Evolutionary conservation across 768 basidiomycete genomes (phyloP), one percentile per base, ranked within the genome.

Genomic region (Hericium erinaceus): DNA sequence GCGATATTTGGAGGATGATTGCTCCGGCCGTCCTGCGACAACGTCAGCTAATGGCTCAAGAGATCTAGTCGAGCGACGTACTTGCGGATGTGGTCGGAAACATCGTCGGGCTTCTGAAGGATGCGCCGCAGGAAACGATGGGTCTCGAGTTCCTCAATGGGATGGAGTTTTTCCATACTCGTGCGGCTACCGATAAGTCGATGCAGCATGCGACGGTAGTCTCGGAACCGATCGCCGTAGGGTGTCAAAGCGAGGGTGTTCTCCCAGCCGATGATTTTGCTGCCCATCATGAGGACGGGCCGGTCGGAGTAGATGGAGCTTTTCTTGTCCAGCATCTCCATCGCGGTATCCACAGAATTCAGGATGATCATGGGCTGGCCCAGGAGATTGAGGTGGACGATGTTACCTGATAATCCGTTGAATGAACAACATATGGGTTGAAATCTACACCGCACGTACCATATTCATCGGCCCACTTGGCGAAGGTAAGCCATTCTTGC

Each of bases 321-420:
- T 57, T 58, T 57, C 57, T 61, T 61, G 55, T 61, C 62, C 15
- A 63, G 56, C 48, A 63, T 56, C 40, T 63, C 62, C 12, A 52
- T 57, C 16, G 50, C 60, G 39, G 60, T 54, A 26, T 58, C 55
- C 7, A 53, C 59, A 57, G 74, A 75, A 66, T 77, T 82, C 33
- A 85, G 67, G 33, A 48, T 22, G 58, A 24, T 52, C 39, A 63
- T 48, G 39, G 62, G 57, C 3, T 26, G 54, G 22, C 61, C 61
- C 11, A 63, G 53, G n/a, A 53, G 26, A 28, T 61, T 52, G 33
- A 52, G 52, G n/a, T 63, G 44, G 16, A 61, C 52, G 39, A 63
- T 33, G 26, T 26, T 20, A 13, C 44, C 46, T 54, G 33, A 18
- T 46, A 26, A 16, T 12, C 3, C 38, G 12, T 49, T 18, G 9